phyloP scores from a whole-genome alignment of 768 basidiomycete genomes.

The Trametes punicea region DNA sequence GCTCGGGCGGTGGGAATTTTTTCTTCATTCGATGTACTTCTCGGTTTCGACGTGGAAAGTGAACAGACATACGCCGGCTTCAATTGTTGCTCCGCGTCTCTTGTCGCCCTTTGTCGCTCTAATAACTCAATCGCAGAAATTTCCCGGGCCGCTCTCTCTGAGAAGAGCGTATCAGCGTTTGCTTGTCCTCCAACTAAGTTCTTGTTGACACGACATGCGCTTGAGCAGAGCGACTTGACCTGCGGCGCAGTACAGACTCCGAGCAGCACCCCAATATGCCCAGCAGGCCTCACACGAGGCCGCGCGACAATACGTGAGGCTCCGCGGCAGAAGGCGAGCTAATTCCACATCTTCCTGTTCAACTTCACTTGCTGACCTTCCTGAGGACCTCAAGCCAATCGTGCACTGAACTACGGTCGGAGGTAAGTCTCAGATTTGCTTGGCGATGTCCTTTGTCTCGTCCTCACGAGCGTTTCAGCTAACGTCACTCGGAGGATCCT shows the following conservation, averaged over 20 bases:
- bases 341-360: too few species aligned
- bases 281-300: too few species aligned
- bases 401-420: too few species aligned
- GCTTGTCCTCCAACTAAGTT: conserved; percentile 1
- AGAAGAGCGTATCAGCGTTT: neutral
- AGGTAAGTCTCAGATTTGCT: too few species aligned
- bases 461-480: too few species aligned
- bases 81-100: conserved; percentile 1
- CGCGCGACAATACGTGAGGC: too few species aligned
- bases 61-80: neutral
- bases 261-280: neutral
- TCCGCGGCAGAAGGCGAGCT: too few species aligned
- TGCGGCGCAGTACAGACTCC: neutral
- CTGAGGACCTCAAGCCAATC: too few species aligned
- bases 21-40: conserved; percentile 1
- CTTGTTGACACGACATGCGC: neutral
- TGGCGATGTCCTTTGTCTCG: too few species aligned
- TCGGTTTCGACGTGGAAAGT: conserved; percentile 1
- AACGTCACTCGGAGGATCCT: too few species aligned
- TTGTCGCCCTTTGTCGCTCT: conserved; percentile 6
- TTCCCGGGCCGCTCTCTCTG: conserved; percentile 2
- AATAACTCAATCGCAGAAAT: conserved; percentile 12
- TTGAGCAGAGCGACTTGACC: neutral
- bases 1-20: conserved; percentile 5
- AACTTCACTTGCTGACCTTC: too few species aligned